Evolutionary conservation across 495 filamentous ascomycete species (phyloP).

Genomic region (Aspergillus hancockii): DNA sequence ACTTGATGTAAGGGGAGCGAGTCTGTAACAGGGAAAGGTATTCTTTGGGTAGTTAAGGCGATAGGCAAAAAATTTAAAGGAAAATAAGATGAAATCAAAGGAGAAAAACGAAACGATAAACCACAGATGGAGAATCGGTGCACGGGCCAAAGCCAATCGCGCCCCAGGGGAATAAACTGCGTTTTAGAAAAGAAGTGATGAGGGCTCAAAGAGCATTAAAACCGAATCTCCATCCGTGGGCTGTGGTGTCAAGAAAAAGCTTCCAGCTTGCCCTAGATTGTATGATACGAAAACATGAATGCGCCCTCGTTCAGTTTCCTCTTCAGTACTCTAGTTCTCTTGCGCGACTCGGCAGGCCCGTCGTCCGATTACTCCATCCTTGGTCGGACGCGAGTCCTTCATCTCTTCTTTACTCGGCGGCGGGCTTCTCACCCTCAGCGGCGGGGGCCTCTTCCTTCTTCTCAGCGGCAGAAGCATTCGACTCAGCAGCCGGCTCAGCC

Average conservation of each 20-base stretch:
- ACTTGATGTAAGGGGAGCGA: slow-evolving; percentile 17
- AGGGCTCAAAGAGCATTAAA: slow-evolving; percentile 9
- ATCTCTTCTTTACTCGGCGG: slow-evolving; percentile 48
- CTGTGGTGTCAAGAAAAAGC: slow-evolving; percentile 5
- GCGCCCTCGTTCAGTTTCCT: slow-evolving; percentile 11
- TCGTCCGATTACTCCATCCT: slow-evolving; percentile 14
- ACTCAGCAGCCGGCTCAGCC: slow-evolving; percentile 70
- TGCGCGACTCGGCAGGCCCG: slow-evolving; percentile 10
- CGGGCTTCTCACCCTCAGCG: slow-evolving; percentile 61
- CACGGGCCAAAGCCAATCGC: slow-evolving; percentile 12
- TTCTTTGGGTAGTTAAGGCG: slow-evolving; percentile 29
- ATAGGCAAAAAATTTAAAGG: slow-evolving; percentile 25
- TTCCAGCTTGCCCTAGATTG: slow-evolving; percentile 9
- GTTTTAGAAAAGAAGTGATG: slow-evolving; percentile 8
- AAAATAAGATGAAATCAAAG: slow-evolving; percentile 19
- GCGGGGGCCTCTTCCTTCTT: slow-evolving; percentile 59
- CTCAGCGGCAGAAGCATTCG: slow-evolving; percentile 57
- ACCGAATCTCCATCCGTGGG: slow-evolving; percentile 16
- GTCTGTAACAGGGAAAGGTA: slow-evolving; percentile 27
- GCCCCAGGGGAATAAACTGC: slow-evolving; percentile 10
- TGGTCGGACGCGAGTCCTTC: slow-evolving; percentile 40
- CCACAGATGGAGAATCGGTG: slow-evolving; percentile 17
- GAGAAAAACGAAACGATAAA: slow-evolving; percentile 23
- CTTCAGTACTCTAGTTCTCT: slow-evolving; percentile 17
- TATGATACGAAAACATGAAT: slow-evolving; percentile 10